Base-by-base conservation (phyloP, 805 yeast species). In the Candida insectalens region DNA sequence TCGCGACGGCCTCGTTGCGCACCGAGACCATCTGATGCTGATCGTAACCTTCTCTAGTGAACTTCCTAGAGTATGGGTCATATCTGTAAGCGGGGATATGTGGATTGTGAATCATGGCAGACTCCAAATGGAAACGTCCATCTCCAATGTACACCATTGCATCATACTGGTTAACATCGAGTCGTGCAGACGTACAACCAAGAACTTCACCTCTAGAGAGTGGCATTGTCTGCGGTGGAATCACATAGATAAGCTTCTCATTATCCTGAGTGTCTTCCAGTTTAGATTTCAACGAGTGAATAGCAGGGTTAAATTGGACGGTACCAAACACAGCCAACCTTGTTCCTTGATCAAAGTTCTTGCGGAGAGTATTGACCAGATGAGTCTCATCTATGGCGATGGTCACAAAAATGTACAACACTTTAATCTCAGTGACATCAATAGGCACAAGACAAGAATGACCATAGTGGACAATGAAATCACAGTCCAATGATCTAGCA, bases 31-130 rank as follows among this genome's bases (percentile, higher is more conserved):
- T 66, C 54, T 88, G 92, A 34, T 74, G 69, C 49, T 87, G 96
- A 47, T 84, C 95, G 51, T 85, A 92, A 41, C 73, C 71, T 55
- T 92, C 98, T 30, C 80, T 60, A 1, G 98, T 88, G 58, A 92
- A 85, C 51, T 83, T 87, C 41, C 95, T 68, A 13, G 87, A 82
- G 53, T 92, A 92, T 8, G 98, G 98, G 52, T 92, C 98, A 53
- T 92, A 92, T 47, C 95, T 73, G 57, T 65, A 92, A 0, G 97
- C 97, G 0, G 94, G 94, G 13, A 89, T 70, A 4, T 74, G 74
- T 0, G 98, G 98, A 51, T 92, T 92, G 56, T 88, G 97, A 36
- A 92, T 92, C 97, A 92, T 89, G 5, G 96, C 85, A 33, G 89
- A 75, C 53, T 92, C 98, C 29, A 92, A 62, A 57, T 92, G 98